phyloP scores from a whole-genome alignment of 2,329 filamentous ascomycete genomes.

The Talaromyces atroroseus region DNA sequence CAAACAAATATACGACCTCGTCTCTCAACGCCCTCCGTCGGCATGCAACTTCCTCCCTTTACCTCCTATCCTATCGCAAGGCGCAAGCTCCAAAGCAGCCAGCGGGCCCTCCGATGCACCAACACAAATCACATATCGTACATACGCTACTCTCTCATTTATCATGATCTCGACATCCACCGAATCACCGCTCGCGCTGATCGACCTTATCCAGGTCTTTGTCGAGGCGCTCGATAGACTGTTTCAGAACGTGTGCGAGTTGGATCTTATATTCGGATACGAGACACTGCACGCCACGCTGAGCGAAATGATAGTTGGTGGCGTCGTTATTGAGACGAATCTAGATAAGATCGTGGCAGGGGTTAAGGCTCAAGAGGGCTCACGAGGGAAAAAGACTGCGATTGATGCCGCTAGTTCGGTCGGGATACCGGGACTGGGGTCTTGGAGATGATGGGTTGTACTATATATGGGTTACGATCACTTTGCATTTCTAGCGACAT shows the following conservation, averaged over 20 bases:
- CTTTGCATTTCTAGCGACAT: neutral
- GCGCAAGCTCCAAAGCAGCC: conserved; percentile 40
- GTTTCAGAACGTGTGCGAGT: conserved; percentile 97
- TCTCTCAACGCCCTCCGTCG: conserved; percentile 82
- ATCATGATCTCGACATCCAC: conserved; percentile 96
- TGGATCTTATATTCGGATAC: conserved; percentile 98
- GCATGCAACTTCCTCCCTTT: conserved; percentile 95
- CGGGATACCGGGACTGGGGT: conserved; percentile 35
- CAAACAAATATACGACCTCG: conserved; percentile 93
- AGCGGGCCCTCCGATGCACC: conserved; percentile 76
- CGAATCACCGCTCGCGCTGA: conserved; percentile 88
- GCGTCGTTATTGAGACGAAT: conserved; percentile 89
- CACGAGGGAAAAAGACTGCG: conserved; percentile 38
- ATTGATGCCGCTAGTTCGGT: conserved; percentile 38
- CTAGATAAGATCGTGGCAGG: conserved; percentile 82
- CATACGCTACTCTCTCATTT: conserved; percentile 98
- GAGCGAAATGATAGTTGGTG: conserved; percentile 91
- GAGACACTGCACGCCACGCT: conserved; percentile 90
- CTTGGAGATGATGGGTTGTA: conserved; percentile 30
- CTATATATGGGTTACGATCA: neutral
- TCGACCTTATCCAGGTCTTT: conserved; percentile 97
- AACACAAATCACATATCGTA: conserved; percentile 92
- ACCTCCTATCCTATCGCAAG: conserved; percentile 58
- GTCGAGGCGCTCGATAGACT: conserved; percentile 91
- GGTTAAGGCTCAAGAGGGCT: conserved; percentile 54